Evolutionary conservation across 805 yeast species (phyloP).

Genomic region (Candida qinlingensis): DNA sequence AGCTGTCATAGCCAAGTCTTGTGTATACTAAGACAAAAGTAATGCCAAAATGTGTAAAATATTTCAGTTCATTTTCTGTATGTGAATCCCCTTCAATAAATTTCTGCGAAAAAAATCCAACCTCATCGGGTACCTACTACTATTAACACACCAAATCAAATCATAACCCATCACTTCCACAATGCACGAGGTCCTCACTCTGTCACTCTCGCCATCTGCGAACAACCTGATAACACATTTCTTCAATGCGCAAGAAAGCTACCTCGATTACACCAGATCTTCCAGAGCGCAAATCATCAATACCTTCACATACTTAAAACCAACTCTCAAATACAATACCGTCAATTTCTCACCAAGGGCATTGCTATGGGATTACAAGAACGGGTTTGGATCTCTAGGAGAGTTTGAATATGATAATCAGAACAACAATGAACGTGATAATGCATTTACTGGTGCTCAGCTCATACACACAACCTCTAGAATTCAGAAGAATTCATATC

Average conservation of each 20-base stretch:
- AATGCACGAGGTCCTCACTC: conserved; percentile 72
- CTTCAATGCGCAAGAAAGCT: conserved; percentile 72
- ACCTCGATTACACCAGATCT: conserved; percentile 45
- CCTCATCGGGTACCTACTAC: not conserved
- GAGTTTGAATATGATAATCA: conserved; percentile 40
- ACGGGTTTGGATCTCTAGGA: conserved; percentile 70
- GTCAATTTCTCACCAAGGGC: conserved; percentile 78
- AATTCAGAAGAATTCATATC: conserved; percentile 53
- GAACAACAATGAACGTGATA: conserved; percentile 6
- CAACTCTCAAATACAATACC: conserved; percentile 33
- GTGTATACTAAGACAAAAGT: not conserved
- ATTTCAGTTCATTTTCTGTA: not conserved
- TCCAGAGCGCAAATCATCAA: conserved; percentile 27
- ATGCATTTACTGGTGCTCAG: conserved; percentile 18
- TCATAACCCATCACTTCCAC: not conserved
- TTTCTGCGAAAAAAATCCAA: too few species aligned
- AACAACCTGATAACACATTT: conserved; percentile 78
- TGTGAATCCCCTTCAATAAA: too few species aligned
- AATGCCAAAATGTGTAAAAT: too few species aligned
- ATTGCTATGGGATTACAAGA: conserved; percentile 70
- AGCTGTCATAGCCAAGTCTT: not conserved
- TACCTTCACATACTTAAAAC: conserved; percentile 42
- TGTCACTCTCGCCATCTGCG: conserved; percentile 67
- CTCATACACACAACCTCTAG: conserved; percentile 30
- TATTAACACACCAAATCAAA: not conserved